phyloP scores from a whole-genome alignment of 805 yeast species.

The Citeromyces nyonsensis region DNA sequence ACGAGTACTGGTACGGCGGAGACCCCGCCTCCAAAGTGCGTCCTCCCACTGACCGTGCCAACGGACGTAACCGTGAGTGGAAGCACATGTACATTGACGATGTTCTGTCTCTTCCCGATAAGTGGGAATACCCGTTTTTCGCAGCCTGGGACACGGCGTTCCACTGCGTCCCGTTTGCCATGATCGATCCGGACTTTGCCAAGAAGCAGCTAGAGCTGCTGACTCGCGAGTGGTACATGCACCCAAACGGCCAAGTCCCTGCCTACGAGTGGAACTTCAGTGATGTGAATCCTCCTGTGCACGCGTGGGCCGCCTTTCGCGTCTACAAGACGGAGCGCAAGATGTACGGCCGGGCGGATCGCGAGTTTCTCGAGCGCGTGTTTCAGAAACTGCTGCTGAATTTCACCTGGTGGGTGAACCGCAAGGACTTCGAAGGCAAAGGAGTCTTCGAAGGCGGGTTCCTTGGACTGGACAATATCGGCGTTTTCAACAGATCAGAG shows the following conservation, averaged over 20 bases:
- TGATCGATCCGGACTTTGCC: constrained; percentile 88
- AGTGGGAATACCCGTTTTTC: constrained; percentile 92
- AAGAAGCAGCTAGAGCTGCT: constrained; percentile 74
- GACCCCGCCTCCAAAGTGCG: constrained; percentile 61
- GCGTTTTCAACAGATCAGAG: constrained; percentile 84
- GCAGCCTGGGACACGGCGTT: constrained; percentile 97
- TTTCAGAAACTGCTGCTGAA: constrained; percentile 81
- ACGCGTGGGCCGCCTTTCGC: constrained; percentile 89
- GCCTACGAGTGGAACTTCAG: constrained; percentile 94
- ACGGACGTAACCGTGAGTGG: constrained; percentile 86
- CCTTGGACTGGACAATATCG: constrained; percentile 84
- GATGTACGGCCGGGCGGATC: constrained; percentile 68
- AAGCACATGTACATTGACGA: constrained; percentile 79
- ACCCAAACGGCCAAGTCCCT: constrained; percentile 94
- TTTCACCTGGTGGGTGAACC: constrained; percentile 96
- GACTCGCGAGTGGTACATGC: constrained; percentile 95
- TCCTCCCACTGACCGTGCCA: constrained; percentile 73
- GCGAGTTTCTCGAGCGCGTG: constrained; percentile 76
- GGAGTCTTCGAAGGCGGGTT: constrained; percentile 92
- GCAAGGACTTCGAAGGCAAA: constrained; percentile 76
- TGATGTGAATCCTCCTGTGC: constrained; percentile 96
- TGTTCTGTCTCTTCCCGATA: constrained; percentile 79
- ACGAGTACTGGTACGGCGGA: constrained; percentile 76
- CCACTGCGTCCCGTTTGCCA: constrained; percentile 85
- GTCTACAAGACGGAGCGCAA: constrained; percentile 79